These are phyloP conservation scores for Athelia psychrophila DNA, from an alignment of 1,284 basidiomycete genomes.

Conservation along the genomic window DNA sequence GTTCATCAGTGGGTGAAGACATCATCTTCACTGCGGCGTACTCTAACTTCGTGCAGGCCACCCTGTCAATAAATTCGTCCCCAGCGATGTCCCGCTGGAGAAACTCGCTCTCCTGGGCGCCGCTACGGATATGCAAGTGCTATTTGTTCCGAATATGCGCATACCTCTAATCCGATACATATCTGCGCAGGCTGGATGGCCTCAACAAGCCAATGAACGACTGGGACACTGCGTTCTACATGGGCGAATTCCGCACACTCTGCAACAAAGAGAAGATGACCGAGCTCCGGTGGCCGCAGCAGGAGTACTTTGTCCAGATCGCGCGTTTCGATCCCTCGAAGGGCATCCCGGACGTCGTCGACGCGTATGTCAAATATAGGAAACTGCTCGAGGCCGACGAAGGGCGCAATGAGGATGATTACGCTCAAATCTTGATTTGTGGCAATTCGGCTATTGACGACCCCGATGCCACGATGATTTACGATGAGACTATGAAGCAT, in stretches of 20 bases:
- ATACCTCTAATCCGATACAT: not conserved
- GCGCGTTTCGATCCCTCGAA: constrained; percentile 80
- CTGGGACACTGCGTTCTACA: constrained; percentile 80
- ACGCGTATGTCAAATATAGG: constrained; percentile 80
- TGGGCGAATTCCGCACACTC: constrained; percentile 76
- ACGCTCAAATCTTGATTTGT: constrained; percentile 81
- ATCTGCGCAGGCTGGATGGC: constrained; percentile 69
- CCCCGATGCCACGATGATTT: constrained; percentile 83
- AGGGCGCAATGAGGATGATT: constrained; percentile 43
- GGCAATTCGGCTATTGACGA: constrained; percentile 89
- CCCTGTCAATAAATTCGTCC: constrained; percentile 89
- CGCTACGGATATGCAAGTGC: constrained; percentile 72
- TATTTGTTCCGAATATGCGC: not conserved
- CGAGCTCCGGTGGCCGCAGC: constrained; percentile 74
- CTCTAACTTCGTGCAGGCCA: constrained; percentile 41
- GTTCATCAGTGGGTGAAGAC: constrained; percentile 63
- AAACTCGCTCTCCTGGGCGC: constrained; percentile 72
- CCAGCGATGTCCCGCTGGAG: constrained; percentile 72
- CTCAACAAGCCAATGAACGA: constrained; percentile 78
- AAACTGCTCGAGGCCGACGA: constrained; percentile 49
- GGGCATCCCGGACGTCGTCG: constrained; percentile 80
- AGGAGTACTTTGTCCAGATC: constrained; percentile 82
- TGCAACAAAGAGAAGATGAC: constrained; percentile 76
- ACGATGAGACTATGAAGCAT: constrained; percentile 68
- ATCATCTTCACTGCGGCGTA: not conserved